Base-by-base conservation (phyloP, 1,284 basidiomycete genomes). In the Meripilus lineatus region DNA sequence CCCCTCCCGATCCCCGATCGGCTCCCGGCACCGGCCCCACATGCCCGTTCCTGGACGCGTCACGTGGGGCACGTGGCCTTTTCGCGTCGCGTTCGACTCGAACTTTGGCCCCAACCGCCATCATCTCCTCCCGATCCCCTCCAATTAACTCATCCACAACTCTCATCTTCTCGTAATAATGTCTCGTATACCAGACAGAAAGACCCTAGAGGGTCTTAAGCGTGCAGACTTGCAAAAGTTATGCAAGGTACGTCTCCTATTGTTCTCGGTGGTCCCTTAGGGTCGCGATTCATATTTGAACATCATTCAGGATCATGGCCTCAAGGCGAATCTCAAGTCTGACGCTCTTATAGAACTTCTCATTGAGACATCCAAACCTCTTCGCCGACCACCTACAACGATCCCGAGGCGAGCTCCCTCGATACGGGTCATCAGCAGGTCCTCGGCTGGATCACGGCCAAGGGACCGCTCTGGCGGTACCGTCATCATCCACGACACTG, bases 301-400 rank as follows among this genome's bases (percentile, higher is more conserved):
- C n/a, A n/a, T 40, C 53, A 45, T 40, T 38, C 46, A 88, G 84
- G 82, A 86, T 51, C 79, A 81, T 59, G 84, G 84, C 46, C 76
- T 89, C 48, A 82, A 75, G 61, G 84, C 86, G 39, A 88, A 88
- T 62, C 74, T 88, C 58, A 89, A 85, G 67, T 77, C 83, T 20
- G 84, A 86, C 53, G 77, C 77, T 36, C 66, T 89, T 49, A 85
- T 89, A 55, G 80, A 87, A 55, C 67, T 84, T n/a, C 66, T 88
- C 13, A 64, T 85, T 11, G 75, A 81, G 52, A 72, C 62, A 15
- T 53, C 50, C 70, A 79, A 34, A 45, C 52, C 49, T 38, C 24
- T 42, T 20, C 40, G 43, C 8, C 49, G 47, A 26, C 46, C 48
- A 14, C 42, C 45, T 18, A 56, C 52, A n/a, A 50, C 49, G 7